Base-by-base conservation (phyloP, 148 eudicot genomes). In the Camellia lanceoleosa region DNA sequence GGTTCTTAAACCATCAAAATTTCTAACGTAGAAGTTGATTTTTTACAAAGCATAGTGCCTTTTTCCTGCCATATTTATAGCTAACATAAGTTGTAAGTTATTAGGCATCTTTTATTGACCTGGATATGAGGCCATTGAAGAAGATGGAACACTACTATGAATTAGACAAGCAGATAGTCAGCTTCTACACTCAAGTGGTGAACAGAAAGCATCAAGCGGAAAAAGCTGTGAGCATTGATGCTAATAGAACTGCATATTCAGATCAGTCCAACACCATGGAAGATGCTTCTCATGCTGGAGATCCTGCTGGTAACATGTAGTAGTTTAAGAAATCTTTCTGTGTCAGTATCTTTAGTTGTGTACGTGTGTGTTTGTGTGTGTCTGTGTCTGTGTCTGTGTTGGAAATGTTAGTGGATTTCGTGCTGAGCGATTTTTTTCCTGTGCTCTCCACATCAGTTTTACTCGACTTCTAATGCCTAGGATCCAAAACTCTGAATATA, bases 51-150 rank as follows among this genome's bases (percentile, higher is more conserved):
- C 62, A 51, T 43, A 10, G 38, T 75, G 15, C 59, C 73, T 5
- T 12, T 71, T 71, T 66, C 56, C 47, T 73, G 58, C 74, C 81
- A 6, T 20, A n/a, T 72, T 68, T 76, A 46, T 68, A 77, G 63
- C 71, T 44, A 43, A 77, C 75, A 38, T 73, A 74, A 76, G 51
- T 43, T 82, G 67, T 47, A 58, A 44, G 79, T 55, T 74, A 49
- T 68, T 83, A 97, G 99, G 99, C 88, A 77, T 89, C 88, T 84
- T 94, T 94, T 80, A 91, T 97, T 58, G 98, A 97, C 85, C 88
- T 94, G 71, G 99, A 97, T 82, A 87, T 94, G 89, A 97, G 89
- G 83, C 93, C 97, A 76, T 59, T 97, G 86, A 83, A 84, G 82
- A 97, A 87, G 83, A 89, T 97, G 98, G 93, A 90, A 75, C 81